phyloP scores from a whole-genome alignment of 1,284 basidiomycete genomes.

The Cryptococcus neoformans region DNA sequence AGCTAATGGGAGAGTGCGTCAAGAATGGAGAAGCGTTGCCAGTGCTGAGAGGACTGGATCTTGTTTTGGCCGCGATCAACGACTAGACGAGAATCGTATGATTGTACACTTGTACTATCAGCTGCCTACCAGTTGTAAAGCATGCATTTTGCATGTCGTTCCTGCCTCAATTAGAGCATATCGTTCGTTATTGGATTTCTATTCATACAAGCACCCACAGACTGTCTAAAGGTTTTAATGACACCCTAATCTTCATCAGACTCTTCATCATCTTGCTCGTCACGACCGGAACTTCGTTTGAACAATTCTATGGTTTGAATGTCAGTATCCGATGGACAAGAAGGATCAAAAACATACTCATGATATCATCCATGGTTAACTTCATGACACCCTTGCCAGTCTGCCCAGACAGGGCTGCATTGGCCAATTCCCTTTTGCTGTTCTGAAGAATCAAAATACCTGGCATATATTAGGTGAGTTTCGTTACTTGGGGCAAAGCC shows the following conservation, averaged over 20 bases:
- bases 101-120: not conserved
- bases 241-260: too few relatives aligned
- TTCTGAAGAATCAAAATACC: slow-evolving; percentile 68
- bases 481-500: not conserved
- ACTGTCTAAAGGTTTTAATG: too few relatives aligned
- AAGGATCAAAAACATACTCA: slow-evolving; percentile 51
- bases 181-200: too few relatives aligned
- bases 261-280: slow-evolving; percentile 8
- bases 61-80: slow-evolving; percentile 22
- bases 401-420: slow-evolving; percentile 82
- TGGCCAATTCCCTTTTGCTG: slow-evolving; percentile 78
- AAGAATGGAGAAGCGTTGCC: slow-evolving; percentile 24
- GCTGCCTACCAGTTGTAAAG: not conserved
- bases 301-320: slow-evolving; percentile 6
- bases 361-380: slow-evolving; percentile 77
- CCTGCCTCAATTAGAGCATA: too few relatives aligned
- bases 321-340: not conserved
- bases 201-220: too few relatives aligned
- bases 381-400: slow-evolving; percentile 74
- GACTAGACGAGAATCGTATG: slow-evolving; percentile 1
- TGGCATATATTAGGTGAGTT: slow-evolving; percentile 1
- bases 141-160: not conserved
- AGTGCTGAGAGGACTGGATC: slow-evolving; percentile 29
- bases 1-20: slow-evolving; percentile 29
- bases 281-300: slow-evolving; percentile 3